These are phyloP conservation scores for Euphorbia corollata DNA, from an alignment of 441 rosid genomes.

Conservation along the genomic window DNA sequence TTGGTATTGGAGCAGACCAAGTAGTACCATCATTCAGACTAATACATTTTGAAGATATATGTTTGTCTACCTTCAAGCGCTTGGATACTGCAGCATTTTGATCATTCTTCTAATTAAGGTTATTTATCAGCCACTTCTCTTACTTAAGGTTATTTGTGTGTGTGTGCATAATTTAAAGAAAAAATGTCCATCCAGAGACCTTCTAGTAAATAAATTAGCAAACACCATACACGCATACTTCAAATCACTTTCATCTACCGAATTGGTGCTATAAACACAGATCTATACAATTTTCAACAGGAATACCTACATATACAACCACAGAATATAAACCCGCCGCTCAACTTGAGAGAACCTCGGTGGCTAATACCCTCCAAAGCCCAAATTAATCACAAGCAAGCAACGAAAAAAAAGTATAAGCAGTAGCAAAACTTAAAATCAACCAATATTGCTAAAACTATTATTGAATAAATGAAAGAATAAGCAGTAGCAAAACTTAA, in stretches of 20 bases:
- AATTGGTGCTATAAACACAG: conserved; percentile 15
- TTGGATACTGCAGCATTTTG: conserved; percentile 31
- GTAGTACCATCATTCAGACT: conserved; percentile 20
- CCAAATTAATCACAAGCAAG: conserved; percentile 26
- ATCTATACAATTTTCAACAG: conserved; percentile 22
- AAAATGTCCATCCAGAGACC: too few relatives aligned
- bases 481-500: too few relatives aligned
- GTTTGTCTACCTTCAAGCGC: conserved; percentile 38
- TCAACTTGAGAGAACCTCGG: conserved; percentile 17
- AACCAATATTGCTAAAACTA: too few relatives aligned
- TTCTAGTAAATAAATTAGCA: not conserved
- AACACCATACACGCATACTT: conserved; percentile 1
- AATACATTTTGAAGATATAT: conserved; percentile 19
- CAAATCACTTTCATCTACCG: conserved; percentile 10
- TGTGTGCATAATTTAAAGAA: too few relatives aligned
- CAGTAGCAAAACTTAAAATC: conserved; percentile 9
- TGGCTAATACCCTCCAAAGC: conserved; percentile 8
- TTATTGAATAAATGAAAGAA: too few relatives aligned
- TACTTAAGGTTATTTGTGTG: too few relatives aligned
- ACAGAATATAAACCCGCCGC: too few relatives aligned
- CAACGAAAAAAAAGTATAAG: conserved; percentile 11
- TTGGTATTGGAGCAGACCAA: conserved; percentile 36
- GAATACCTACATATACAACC: not conserved
- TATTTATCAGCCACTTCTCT: conserved; percentile 22
- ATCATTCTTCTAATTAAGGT: conserved; percentile 22